Conservation (phyloP, 1,139 yeast species). For the Debaryomyces psychrophilus region DNA sequence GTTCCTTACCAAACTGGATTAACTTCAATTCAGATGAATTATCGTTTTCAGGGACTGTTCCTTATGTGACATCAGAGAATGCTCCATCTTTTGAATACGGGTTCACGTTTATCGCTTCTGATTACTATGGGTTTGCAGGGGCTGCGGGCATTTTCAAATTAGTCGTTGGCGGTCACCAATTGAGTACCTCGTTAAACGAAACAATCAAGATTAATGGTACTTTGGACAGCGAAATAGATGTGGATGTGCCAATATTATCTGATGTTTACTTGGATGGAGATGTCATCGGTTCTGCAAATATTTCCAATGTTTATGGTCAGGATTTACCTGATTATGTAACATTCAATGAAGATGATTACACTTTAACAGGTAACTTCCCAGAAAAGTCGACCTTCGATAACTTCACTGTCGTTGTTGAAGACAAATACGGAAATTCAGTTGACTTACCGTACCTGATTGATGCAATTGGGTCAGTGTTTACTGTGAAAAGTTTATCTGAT, state of each 20-base stretch:
- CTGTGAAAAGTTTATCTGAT: slow-evolving; percentile 52
- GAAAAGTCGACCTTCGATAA: slow-evolving; percentile 40
- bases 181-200: slow-evolving; percentile 62
- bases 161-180: slow-evolving; percentile 84
- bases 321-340: slow-evolving; percentile 65
- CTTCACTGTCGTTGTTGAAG: slow-evolving; percentile 63
- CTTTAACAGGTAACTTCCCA: slow-evolving; percentile 65
- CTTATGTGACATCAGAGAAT: slow-evolving; percentile 76
- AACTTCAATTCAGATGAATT: slow-evolving; percentile 61
- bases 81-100: slow-evolving; percentile 83
- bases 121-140: slow-evolving; percentile 74
- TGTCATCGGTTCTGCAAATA: slow-evolving; percentile 49
- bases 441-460: slow-evolving; percentile 57
- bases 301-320: slow-evolving; percentile 52
- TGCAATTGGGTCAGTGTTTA: slow-evolving; percentile 54
- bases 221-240: slow-evolving; percentile 54
- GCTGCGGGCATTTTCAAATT: slow-evolving; percentile 70
- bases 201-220: slow-evolving; percentile 69
- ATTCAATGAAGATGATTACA: slow-evolving; percentile 43
- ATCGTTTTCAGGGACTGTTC: slow-evolving; percentile 87
- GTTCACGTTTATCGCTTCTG: slow-evolving; percentile 80
- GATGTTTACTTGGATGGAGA: slow-evolving; percentile 63
- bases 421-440: slow-evolving; percentile 66
- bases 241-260: slow-evolving; percentile 60
- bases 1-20: slow-evolving; percentile 93